These are phyloP conservation scores for Ottelia alismoides DNA, from an alignment of 106 monocot genomes.

Conservation along the genomic window DNA sequence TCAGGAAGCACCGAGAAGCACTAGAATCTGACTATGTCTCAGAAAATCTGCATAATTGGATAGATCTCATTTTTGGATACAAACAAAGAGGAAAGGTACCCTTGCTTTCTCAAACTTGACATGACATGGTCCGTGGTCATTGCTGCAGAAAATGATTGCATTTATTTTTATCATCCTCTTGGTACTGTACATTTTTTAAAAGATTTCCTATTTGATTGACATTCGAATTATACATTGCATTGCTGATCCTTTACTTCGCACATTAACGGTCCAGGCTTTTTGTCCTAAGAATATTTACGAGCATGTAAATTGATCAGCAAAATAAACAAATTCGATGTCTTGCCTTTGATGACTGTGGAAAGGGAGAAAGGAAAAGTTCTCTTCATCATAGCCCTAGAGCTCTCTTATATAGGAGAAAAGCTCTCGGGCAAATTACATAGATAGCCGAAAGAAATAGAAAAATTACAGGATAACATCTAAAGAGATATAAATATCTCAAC, in stretches of 20 bases:
- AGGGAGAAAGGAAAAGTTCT: no score
- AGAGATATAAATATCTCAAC: no score
- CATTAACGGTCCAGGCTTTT: neutral
- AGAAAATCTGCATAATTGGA: slow-evolving; percentile 99
- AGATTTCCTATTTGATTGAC: slow-evolving; percentile 52
- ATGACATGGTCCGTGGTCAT: no score
- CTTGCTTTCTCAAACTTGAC: slow-evolving; percentile 12
- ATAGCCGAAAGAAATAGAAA: no score
- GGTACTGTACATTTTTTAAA: neutral
- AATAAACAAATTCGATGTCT: no score
- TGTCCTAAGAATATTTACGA: neutral
- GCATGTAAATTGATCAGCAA: no score
- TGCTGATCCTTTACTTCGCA: neutral
- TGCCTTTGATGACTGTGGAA: no score
- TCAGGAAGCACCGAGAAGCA: slow-evolving; percentile 93
- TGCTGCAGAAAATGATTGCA: no score
- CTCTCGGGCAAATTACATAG: no score
- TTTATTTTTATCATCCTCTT: neutral
- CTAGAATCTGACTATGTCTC: slow-evolving; percentile 96
- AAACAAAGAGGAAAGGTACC: slow-evolving; percentile 96
- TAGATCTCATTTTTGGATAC: slow-evolving; percentile 96
- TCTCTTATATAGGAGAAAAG: no score
- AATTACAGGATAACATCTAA: no score
- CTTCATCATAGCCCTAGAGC: no score
- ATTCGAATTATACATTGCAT: neutral